A percentile compares a stretch with the other conserved stretches of the same genome.
These are phyloP conservation scores for Aquilaria malaccensis DNA, from an alignment of 345 rosid species.

Conservation along the genomic window DNA sequence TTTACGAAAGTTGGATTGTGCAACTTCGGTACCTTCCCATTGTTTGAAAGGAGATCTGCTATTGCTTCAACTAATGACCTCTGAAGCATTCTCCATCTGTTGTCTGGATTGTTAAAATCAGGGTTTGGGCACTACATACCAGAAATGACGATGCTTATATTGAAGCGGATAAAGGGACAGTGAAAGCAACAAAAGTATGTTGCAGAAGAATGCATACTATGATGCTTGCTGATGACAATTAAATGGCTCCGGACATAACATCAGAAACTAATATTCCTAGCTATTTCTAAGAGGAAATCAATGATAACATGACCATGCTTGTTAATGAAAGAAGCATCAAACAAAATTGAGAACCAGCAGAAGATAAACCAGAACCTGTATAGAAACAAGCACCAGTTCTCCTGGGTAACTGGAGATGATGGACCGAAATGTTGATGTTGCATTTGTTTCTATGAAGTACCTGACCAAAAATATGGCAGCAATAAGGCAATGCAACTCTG, in stretches of 20 bases:
- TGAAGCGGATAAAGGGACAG: neutral
- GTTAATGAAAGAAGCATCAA: neutral
- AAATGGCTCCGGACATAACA: neutral
- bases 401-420: slow-evolving; percentile 58
- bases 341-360: neutral
- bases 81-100: slow-evolving; percentile 68
- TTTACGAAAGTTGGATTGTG: neutral
- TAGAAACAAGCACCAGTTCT: slow-evolving; percentile 41
- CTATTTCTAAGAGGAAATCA: neutral
- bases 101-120: slow-evolving; percentile 52
- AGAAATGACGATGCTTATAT: neutral
- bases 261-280: neutral
- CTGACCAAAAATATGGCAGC: slow-evolving; percentile 20
- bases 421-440: slow-evolving; percentile 51
- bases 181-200: neutral
- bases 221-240: slow-evolving; percentile 3
- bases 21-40: slow-evolving; percentile 45
- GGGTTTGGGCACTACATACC: slow-evolving; percentile 60
- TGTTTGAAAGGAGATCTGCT: slow-evolving; percentile 37
- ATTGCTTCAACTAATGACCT: slow-evolving; percentile 57
- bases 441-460: slow-evolving; percentile 54
- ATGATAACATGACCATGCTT: neutral
- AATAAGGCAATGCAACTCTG: slow-evolving; percentile 3
- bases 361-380: slow-evolving; percentile 34
- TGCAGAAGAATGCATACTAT: neutral